Evolutionary conservation across 176 grass and related monocot species (phyloP).

Genomic region (Bolboschoenus planiculmis): DNA sequence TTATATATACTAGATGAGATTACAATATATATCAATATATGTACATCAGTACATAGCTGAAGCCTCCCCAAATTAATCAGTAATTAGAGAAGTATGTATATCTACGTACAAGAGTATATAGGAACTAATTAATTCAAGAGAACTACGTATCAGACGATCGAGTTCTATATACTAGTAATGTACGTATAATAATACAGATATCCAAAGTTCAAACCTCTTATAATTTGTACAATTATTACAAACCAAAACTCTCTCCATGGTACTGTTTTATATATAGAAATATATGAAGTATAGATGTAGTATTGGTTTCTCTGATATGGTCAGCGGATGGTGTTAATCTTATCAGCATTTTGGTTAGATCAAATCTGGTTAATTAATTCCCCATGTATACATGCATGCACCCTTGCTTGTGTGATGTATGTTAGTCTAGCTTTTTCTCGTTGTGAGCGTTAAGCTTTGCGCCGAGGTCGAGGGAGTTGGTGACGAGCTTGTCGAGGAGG

Average conservation of each 20-base stretch:
- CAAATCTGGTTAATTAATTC: not conserved
- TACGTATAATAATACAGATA: not conserved
- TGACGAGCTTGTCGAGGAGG: not conserved
- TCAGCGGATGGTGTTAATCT: not conserved
- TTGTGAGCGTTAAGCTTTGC: not conserved
- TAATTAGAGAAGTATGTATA: not conserved
- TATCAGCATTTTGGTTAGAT: not conserved
- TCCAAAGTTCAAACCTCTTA: not conserved
- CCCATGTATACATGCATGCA: not conserved
- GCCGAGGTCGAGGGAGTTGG: conserved; percentile 3
- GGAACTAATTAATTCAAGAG: not conserved
- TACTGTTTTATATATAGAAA: not conserved
- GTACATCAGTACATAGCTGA: not conserved
- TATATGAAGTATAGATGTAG: not conserved
- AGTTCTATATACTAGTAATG: not conserved
- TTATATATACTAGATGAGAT: not conserved
- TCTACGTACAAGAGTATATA: not conserved
- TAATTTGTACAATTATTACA: conserved; percentile 1
- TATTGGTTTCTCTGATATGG: not conserved
- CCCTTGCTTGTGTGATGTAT: not conserved
- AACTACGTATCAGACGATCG: not conserved
- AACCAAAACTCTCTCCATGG: not conserved
- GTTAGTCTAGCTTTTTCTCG: not conserved
- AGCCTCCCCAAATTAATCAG: not conserved
- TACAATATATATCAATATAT: too few species aligned